Evolutionary conservation across 2,329 filamentous ascomycete species (phyloP).

Genomic region (Monilinia fructigena): DNA sequence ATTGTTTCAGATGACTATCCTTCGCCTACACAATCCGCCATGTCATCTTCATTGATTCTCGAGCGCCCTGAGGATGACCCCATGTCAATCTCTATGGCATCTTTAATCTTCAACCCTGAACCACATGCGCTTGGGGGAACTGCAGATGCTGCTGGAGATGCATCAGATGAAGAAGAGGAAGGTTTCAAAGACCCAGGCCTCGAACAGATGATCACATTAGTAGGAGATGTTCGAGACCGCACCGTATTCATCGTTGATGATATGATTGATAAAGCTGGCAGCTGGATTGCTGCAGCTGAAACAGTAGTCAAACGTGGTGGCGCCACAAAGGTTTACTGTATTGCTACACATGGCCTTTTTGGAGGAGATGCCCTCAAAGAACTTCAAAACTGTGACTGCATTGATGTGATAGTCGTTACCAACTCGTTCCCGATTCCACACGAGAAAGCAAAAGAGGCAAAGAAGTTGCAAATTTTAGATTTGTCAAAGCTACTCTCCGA

Average conservation of each 20-base stretch:
- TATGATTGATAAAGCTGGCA: conserved; percentile 97
- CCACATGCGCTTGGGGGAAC: conserved; percentile 74
- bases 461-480: conserved; percentile 87
- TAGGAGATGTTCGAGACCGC: conserved; percentile 85
- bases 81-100: conserved; percentile 69
- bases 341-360: conserved; percentile 95
- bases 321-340: conserved; percentile 94
- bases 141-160: conserved; percentile 74
- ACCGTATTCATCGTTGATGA: conserved; percentile 96
- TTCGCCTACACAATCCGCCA: conserved; percentile 71
- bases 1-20: conserved; percentile 92
- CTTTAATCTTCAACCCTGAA: conserved; percentile 72
- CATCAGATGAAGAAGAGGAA: conserved; percentile 91
- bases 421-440: conserved; percentile 93
- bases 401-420: conserved; percentile 90
- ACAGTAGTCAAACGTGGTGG: conserved; percentile 90
- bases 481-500: conserved; percentile 85
- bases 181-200: conserved; percentile 75
- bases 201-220: conserved; percentile 96
- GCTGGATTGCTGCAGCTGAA: conserved; percentile 96
- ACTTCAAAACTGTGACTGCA: conserved; percentile 88
- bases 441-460: conserved; percentile 65
- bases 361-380: conserved; percentile 86
- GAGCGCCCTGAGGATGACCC: conserved; percentile 67
- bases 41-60: conserved; percentile 55